Evolutionary conservation across 805 yeast species (phyloP), one percentile per base, ranked within the genome.

Genomic region (Candida verbasci): DNA sequence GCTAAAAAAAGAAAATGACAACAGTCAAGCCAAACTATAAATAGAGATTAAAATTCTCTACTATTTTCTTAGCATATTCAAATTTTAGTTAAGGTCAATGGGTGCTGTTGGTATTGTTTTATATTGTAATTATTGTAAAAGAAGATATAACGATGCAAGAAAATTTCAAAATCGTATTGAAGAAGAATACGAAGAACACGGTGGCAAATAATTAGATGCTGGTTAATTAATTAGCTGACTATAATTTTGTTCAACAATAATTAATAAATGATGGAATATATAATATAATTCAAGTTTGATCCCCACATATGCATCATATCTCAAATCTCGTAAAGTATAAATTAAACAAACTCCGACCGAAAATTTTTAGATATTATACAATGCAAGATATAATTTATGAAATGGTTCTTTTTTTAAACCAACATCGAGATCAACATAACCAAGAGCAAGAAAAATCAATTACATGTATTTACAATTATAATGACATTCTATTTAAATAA

Each of bases 401-500:
- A 4, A 24, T n/a, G 14, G 14, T 24, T n/a, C 10, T 7, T 24
- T 24, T 24, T 6, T 7, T n/a, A 24, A 24, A 5, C 10, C 25
- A 24, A 24, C 10, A 24, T 9, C 6, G 10, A 24, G 5, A 8
- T 7, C 25, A 24, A 24, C 14, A 11, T n/a, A n/a, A 24, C 6
- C n/a, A n/a, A 24, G 14, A 24, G 4, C 25, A 24, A 9, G 10
- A 24, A 5, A 9, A 11, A 24, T 8, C 6, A 24, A 24, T 24
- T 5, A 24, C 6, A 24, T 24, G 10, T 11, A 11, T 14, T 11
- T 27, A 20, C 12, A 23, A n/a, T n/a, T n/a, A n/a, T n/a, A n/a
- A n/a, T n/a, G n/a, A n/a, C n/a, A n/a, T n/a, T 31, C 22, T 49
- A 57, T 38, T 48, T 72, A 39, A 76, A 63, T 29, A 76, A 62